A percentile compares a stretch with the other conserved stretches of the same genome.
phyloP scores from a whole-genome alignment of 805 yeast genomes.

The Suhomyces tanzawaensis region DNA sequence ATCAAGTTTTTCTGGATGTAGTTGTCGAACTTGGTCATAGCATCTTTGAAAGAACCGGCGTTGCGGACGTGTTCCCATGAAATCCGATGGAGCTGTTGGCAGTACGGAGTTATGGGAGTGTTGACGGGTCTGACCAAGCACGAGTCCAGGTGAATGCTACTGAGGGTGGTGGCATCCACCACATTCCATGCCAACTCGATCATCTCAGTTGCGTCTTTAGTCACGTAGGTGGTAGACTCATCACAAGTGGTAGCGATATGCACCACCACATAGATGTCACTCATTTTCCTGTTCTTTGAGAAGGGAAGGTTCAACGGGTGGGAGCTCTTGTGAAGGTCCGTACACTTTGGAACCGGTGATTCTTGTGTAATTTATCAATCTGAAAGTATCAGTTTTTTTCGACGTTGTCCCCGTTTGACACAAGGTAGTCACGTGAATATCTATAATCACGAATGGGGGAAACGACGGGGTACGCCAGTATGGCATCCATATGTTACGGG shows the following conservation, averaged over 20 bases:
- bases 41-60: conserved; percentile 62
- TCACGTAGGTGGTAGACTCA: conserved; percentile 54
- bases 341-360: neutral
- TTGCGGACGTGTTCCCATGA: conserved; percentile 60
- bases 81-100: conserved; percentile 50
- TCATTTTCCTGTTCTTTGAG: conserved; percentile 25
- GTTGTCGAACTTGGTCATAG: conserved; percentile 53
- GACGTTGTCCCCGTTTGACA: conserved; percentile 4
- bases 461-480: too few relatives aligned
- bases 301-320: neutral
- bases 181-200: conserved; percentile 67
- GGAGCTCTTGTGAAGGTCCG: neutral
- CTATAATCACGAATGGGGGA: too few relatives aligned
- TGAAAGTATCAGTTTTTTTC: conserved; percentile 3
- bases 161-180: conserved; percentile 52
- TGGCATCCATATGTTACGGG: too few relatives aligned
- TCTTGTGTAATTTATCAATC: neutral
- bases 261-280: conserved; percentile 58
- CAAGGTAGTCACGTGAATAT: conserved; percentile 6
- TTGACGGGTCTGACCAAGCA: conserved; percentile 58
- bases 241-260: conserved; percentile 67
- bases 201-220: conserved; percentile 67
- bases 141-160: conserved; percentile 41
- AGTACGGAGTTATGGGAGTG: conserved; percentile 62
- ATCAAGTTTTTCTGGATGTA: conserved; percentile 46